A percentile compares a stretch with the other conserved stretches of the same genome.
Conservation (phyloP, 2,329 filamentous ascomycete genomes). For the Paraphaeosphaeria sporulosa region DNA sequence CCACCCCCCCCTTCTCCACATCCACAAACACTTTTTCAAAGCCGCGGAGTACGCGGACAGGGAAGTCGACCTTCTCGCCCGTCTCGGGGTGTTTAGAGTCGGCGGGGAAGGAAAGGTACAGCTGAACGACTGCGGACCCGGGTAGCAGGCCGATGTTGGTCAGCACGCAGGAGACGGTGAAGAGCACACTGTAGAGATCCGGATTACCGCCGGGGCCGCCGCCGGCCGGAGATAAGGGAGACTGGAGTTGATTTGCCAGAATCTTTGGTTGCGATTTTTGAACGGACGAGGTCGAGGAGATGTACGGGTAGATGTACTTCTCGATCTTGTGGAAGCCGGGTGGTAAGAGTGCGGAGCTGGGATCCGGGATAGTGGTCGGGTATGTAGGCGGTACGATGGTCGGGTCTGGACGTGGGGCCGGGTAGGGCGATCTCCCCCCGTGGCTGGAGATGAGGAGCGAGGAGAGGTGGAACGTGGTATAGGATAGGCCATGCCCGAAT, state of each 20-base stretch:
- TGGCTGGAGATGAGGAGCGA: slow-evolving; percentile 55
- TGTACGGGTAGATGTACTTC: slow-evolving; percentile 79
- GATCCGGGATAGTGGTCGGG: slow-evolving; percentile 61
- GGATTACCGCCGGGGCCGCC: slow-evolving; percentile 75
- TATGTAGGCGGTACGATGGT: slow-evolving; percentile 54
- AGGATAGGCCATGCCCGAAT: slow-evolving; percentile 86
- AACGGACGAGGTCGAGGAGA: slow-evolving; percentile 60
- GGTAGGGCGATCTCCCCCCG: slow-evolving; percentile 55
- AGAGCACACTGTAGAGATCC: slow-evolving; percentile 66
- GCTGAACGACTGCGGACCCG: slow-evolving; percentile 64
- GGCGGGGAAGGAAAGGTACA: slow-evolving; percentile 62
- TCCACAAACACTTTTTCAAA: slow-evolving; percentile 54
- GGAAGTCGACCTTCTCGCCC: slow-evolving; percentile 65
- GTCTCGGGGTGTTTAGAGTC: slow-evolving; percentile 52
- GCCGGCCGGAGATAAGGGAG: slow-evolving; percentile 66
- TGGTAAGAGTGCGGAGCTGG: slow-evolving; percentile 68
- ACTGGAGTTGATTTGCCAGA: slow-evolving; percentile 66
- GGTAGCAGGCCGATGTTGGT: slow-evolving; percentile 67
- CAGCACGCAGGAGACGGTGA: slow-evolving; percentile 61
- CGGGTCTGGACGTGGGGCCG: slow-evolving; percentile 44
- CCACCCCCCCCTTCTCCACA: slow-evolving; percentile 24
- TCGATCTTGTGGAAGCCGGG: slow-evolving; percentile 65
- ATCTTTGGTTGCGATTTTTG: slow-evolving; percentile 43
- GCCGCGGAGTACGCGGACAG: slow-evolving; percentile 48
- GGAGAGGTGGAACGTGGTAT: slow-evolving; percentile 74